Conservation (phyloP, 2,329 filamentous ascomycete genomes). For the Xylaria sp. region DNA sequence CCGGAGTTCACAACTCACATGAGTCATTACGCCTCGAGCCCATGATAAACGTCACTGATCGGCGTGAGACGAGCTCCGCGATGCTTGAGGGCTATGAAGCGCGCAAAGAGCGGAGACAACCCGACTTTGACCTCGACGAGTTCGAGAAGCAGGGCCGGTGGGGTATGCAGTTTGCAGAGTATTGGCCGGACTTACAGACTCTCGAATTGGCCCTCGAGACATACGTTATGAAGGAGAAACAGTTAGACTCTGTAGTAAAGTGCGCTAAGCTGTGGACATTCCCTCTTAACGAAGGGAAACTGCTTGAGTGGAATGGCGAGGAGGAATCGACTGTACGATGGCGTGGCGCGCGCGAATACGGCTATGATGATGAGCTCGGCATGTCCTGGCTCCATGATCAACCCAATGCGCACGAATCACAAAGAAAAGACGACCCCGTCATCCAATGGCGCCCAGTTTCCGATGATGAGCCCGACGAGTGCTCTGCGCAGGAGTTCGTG, state of each 20-base stretch:
- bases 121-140: constrained; percentile 43
- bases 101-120: constrained; percentile 41
- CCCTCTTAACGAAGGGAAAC: constrained; percentile 39
- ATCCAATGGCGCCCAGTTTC: constrained; percentile 34
- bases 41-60: constrained; percentile 43
- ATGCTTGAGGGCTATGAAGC: constrained; percentile 45
- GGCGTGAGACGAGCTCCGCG: constrained; percentile 29
- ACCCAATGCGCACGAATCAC: constrained; percentile 6
- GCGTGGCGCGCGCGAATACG: constrained; percentile 41
- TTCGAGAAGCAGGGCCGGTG: constrained; percentile 44
- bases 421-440: constrained; percentile 5
- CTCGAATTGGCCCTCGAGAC: constrained; percentile 46
- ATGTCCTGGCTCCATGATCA: constrained; percentile 24
- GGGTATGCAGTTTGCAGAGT: constrained; percentile 43
- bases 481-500: constrained; percentile 39
- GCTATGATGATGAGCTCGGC: constrained; percentile 31
- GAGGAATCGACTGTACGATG: constrained; percentile 37
- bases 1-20: constrained; percentile 19
- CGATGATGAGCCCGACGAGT: neutral
- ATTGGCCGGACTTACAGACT: constrained; percentile 45
- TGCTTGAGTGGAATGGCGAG: constrained; percentile 42
- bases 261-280: constrained; percentile 48
- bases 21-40: constrained; percentile 44
- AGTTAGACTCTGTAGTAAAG: constrained; percentile 43
- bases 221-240: constrained; percentile 41